phyloP scores from a whole-genome alignment of 106 monocot genomes.

The Platanthera zijinensis region DNA sequence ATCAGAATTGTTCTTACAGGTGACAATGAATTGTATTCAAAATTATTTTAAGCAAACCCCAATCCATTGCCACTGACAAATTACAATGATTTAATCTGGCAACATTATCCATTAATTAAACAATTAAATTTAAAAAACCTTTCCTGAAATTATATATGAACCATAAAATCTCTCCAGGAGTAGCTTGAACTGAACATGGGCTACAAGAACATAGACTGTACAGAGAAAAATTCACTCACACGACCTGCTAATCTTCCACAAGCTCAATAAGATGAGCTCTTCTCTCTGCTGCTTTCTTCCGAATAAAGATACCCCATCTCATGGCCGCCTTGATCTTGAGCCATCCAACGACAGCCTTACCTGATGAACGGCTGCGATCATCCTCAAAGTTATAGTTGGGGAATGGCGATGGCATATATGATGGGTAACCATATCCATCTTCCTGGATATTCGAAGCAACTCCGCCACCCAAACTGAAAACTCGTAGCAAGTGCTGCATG shows the following conservation, averaged over 20 bases:
- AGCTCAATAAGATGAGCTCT: constrained; percentile 89
- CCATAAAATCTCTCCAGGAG: neutral
- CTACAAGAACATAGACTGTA: neutral
- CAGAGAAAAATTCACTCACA: neutral
- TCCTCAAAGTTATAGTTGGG: constrained; percentile 60
- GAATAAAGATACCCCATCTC: constrained; percentile 96
- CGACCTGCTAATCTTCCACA: constrained; percentile 28
- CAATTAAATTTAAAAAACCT: neutral
- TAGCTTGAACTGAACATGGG: neutral
- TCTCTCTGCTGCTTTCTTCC: constrained; percentile 89
- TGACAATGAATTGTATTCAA: neutral
- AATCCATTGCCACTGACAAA: neutral
- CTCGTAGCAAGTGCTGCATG: constrained; percentile 70
- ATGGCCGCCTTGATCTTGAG: constrained; percentile 98
- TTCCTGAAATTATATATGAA: neutral
- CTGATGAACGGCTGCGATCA: constrained; percentile 53
- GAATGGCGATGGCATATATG: constrained; percentile 48
- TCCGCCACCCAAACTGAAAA: constrained; percentile 68
- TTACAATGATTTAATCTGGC: neutral
- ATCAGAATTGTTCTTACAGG: neutral
- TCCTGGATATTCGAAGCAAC: constrained; percentile 33
- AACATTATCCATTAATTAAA: neutral
- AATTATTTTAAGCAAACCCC: neutral
- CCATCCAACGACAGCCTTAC: constrained; percentile 94
- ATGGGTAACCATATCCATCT: constrained; percentile 50